phyloP scores from a whole-genome alignment of 2,329 filamentous ascomycete species.

The Stachybotrys elegans region DNA sequence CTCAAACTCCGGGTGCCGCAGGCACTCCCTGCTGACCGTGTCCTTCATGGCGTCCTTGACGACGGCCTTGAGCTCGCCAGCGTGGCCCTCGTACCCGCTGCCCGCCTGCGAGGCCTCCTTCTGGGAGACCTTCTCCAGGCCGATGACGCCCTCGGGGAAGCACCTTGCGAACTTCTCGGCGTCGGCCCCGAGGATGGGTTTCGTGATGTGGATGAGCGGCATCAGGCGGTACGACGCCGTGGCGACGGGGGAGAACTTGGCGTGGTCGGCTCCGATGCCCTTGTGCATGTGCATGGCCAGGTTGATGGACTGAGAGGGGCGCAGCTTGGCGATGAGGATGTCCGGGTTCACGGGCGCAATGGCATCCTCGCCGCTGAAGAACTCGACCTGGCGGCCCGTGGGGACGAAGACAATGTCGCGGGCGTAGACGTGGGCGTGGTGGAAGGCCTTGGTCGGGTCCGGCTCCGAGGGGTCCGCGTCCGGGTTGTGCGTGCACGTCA shows the following conservation, averaged over 20 bases:
- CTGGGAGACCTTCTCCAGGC: constrained; percentile 64
- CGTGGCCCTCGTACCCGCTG: constrained; percentile 66
- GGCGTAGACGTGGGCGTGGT: constrained; percentile 80
- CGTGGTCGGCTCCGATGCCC: constrained; percentile 88
- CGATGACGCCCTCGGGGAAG: constrained; percentile 86
- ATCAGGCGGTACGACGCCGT: constrained; percentile 90
- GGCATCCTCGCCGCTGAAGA: constrained; percentile 62
- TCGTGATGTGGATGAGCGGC: constrained; percentile 77
- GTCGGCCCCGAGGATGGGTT: constrained; percentile 80
- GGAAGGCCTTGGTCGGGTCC: constrained; percentile 80
- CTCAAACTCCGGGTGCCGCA: constrained; percentile 89
- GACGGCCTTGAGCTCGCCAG: constrained; percentile 81
- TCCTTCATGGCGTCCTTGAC: constrained; percentile 87
- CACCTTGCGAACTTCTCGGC: constrained; percentile 86
- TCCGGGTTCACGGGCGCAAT: constrained; percentile 82
- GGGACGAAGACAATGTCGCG: constrained; percentile 72
- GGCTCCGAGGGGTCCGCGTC: constrained; percentile 67
- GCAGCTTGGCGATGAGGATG: constrained; percentile 89
- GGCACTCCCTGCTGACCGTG: constrained; percentile 87
- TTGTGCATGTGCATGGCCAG: constrained; percentile 92
- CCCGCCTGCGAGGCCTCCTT: constrained; percentile 57
- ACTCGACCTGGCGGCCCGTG: constrained; percentile 64
- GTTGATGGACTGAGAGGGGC: constrained; percentile 82
- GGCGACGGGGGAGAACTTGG: constrained; percentile 95
- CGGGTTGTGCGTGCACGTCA: constrained; percentile 75